Evolutionary conservation across 257 asterid genomes (phyloP).

Genomic region (Capsicum rhomboideum): DNA sequence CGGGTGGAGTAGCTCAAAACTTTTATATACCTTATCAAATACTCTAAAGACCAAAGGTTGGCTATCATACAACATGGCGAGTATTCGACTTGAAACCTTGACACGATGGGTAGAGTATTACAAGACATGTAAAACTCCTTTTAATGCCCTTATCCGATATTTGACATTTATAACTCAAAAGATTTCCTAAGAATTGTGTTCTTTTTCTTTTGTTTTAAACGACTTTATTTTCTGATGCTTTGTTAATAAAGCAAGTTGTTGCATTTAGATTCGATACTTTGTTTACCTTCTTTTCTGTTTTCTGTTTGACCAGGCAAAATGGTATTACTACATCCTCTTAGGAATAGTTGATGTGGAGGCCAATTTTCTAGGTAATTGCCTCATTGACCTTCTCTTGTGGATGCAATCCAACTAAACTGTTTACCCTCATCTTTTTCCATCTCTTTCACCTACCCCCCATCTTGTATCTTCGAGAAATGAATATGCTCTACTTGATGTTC

Average conservation of each 20-base stretch:
- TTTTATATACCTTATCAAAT: background rate
- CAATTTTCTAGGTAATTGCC: conserved; percentile 74
- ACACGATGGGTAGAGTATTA: background rate
- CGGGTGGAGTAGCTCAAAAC: background rate
- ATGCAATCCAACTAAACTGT: background rate
- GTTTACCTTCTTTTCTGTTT: background rate
- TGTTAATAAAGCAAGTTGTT: background rate
- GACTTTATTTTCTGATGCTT: background rate
- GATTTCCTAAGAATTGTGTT: background rate
- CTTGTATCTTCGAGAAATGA: background rate
- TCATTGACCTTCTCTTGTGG: background rate
- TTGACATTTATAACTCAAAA: background rate
- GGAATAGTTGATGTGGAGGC: conserved; percentile 92
- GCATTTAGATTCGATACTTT: background rate
- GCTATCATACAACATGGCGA: background rate
- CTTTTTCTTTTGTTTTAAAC: background rate
- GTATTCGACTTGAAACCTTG: background rate
- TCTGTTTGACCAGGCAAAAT: conserved; percentile 56
- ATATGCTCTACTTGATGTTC: background rate
- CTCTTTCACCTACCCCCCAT: background rate
- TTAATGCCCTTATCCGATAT: background rate
- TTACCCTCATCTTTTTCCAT: background rate
- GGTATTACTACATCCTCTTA: conserved; percentile 81
- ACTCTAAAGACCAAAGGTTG: background rate
- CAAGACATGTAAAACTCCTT: background rate